Base-by-base conservation (phyloP, 805 yeast genomes). In the Cyberlindnera petersonii region DNA sequence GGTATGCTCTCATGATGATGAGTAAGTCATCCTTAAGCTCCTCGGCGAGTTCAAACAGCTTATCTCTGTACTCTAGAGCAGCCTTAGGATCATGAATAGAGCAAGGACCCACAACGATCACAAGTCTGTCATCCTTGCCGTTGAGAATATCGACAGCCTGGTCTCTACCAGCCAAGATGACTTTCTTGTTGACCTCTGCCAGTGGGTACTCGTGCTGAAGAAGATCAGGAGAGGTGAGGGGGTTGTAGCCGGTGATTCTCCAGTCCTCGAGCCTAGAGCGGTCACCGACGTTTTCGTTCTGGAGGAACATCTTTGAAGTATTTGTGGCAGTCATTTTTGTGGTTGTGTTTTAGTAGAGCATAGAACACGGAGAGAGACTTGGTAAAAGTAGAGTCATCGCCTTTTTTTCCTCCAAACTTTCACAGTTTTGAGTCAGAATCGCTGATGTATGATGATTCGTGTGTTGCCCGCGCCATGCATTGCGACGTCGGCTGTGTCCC, bases 91-190 rank as follows among this genome's bases (percentile, higher is more conserved):
- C 98, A 61, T 93, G 98, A 48, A 93, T 80, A 7, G 98, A 91
- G 65, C 98, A 93, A 37, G 98, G 98, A 1, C 98, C 98, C 46
- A 93, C 86, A 24, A 93, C 87, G 22, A 93, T 81, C 31, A 93
- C 72, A 49, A 91, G 65, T 49, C 97, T 74, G 65, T 91, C 98
- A 56, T 87, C 96, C 44, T 74, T 70, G 39, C 95, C 96, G 42
- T 80, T 71, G 37, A 91, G 65, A 48, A 91, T 79, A 33, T 79
- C 74, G 37, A 79, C 73, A 4, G 94, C 80, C 18, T 74, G 81
- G 46, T 82, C 75, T 66, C 98, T 78, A 33, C 93, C 96, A 34
- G 73, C 65, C 30, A 85, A 60, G 43, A 91, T 86, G 39, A 71
- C 81, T 40, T 75, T 66, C 50, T 75, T 75, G 38, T 83, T 75